Percentiles rank a stretch among this genome's conserved stretches.
Conservation (phyloP, 352 stramenopile genomes). For the Phytophthora hybrid region DNA sequence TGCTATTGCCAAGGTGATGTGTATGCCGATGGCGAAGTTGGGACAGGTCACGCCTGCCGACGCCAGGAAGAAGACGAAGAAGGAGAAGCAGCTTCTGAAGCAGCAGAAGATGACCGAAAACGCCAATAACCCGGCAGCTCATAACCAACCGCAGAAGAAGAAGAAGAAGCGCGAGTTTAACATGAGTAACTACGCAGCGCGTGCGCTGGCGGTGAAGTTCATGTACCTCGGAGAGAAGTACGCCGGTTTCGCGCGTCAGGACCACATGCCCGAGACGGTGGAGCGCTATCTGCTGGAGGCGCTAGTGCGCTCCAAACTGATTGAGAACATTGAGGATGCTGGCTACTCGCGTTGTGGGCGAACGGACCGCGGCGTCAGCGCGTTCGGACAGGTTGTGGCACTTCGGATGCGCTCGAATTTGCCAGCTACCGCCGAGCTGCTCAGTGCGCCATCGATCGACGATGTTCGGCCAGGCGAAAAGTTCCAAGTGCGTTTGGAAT, state of each 20-base stretch:
- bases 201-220: slow-evolving; percentile 85
- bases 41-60: slow-evolving; percentile 5
- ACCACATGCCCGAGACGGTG: slow-evolving; percentile 93
- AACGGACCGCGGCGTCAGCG: slow-evolving; percentile 97
- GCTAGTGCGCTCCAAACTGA: slow-evolving; percentile 92
- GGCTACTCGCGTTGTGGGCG: slow-evolving; percentile 97
- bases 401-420: slow-evolving; percentile 82
- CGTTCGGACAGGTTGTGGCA: slow-evolving; percentile 83
- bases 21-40: slow-evolving; percentile 17
- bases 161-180: slow-evolving; percentile 75
- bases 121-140: not conserved
- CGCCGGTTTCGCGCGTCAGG: slow-evolving; percentile 88
- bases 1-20: slow-evolving; percentile 78
- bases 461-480: slow-evolving; percentile 65
- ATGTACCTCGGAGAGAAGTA: slow-evolving; percentile 91
- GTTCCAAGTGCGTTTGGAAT: slow-evolving; percentile 68
- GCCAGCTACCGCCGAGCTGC: slow-evolving; percentile 63
- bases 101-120: slow-evolving; percentile 31
- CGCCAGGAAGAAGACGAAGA: slow-evolving; percentile 33
- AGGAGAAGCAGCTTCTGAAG: slow-evolving; percentile 35
- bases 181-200: slow-evolving; percentile 82
- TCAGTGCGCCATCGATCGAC: slow-evolving; percentile 74
- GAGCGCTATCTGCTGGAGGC: slow-evolving; percentile 95
- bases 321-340: slow-evolving; percentile 82
- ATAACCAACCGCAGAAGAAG: slow-evolving; percentile 54